Evolutionary conservation across 495 filamentous ascomycete species (phyloP), one percentile per base, ranked within the genome.

Genomic region (Echria macrotheca): DNA sequence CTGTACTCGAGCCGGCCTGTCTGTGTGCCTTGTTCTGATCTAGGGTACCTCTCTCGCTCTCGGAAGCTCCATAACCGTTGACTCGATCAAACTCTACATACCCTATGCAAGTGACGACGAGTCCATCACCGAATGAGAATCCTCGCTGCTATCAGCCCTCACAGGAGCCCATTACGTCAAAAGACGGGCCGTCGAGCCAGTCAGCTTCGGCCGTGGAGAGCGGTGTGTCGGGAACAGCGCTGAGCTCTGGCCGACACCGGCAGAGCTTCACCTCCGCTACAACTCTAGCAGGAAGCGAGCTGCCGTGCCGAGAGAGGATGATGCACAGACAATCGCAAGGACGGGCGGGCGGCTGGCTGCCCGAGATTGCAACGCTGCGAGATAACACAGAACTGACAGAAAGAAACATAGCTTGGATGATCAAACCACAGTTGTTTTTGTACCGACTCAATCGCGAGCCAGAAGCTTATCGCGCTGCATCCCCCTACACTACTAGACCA

Each of bases 391-490:
- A 32, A 10, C 17, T 14, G 7, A 31, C 28, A 31, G 7, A 31
- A 31, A 31, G n/a, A n/a, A n/a, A n/a, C n/a, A n/a, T n/a, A n/a
- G n/a, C 28, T 31, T 47, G 4, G 43, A 44, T 40, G 36, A 39
- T 25, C 23, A 47, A 48, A 32, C 2, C 22, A 28, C 28, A 18
- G 51, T n/a, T 42, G 21, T 21, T 31, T 19, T 18, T 11, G 31
- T 29, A 4, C 44, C 31, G 49, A 43, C 22, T 31, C 55, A 56
- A 59, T 58, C 25, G 37, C 36, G 43, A 51, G 46, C 56, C 45
- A 61, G 56, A 59, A 42, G 49, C 58, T 61, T 61, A 59, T 61
- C 58, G 32, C 39, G 44, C 33, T 60, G 54, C 54, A 53, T 52
- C 26, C 38, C 15, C 45, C n/a, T n/a, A n/a, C n/a, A n/a, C n/a